Evolutionary conservation across 768 basidiomycete genomes (phyloP).

Genomic region (Krasilnikovozyma curviuscula): DNA sequence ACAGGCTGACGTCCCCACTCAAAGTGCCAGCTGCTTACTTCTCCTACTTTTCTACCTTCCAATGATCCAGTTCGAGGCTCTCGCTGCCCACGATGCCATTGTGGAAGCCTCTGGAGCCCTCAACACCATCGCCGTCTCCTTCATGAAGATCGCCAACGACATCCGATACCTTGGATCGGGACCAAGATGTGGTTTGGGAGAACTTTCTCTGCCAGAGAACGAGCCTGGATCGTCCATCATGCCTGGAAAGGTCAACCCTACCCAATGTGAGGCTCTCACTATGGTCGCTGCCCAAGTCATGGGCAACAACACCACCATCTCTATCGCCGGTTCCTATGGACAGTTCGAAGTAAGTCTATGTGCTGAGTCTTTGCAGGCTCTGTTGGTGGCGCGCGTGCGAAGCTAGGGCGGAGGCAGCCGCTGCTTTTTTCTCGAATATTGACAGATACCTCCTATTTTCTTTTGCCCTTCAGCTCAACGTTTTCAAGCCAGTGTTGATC

Average conservation of each 20-base stretch:
- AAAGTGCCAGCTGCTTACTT: background rate
- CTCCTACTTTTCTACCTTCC: conserved; percentile 1
- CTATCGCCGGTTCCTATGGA: conserved; percentile 78
- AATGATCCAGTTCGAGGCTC: conserved; percentile 64
- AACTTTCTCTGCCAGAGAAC: conserved; percentile 85
- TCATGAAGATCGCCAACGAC: conserved; percentile 99
- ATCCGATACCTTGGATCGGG: conserved; percentile 95
- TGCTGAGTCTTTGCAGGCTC: too few species aligned
- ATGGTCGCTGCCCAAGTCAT: conserved; percentile 99
- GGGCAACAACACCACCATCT: conserved; percentile 86
- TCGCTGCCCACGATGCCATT: conserved; percentile 93
- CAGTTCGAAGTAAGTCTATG: conserved; percentile 69
- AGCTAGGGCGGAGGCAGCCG: too few species aligned
- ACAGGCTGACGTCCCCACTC: too few species aligned
- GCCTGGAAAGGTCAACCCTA: conserved; percentile 99
- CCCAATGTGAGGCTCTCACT: conserved; percentile 93
- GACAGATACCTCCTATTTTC: background rate
- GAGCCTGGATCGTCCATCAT: conserved; percentile 98
- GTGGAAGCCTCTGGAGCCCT: conserved; percentile 94
- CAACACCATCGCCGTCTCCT: conserved; percentile 83
- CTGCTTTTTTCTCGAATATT: too few species aligned
- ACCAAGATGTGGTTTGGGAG: conserved; percentile 90
- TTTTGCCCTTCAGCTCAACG: conserved; percentile 49
- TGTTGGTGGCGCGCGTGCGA: too few species aligned
- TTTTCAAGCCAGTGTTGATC: conserved; percentile 97